Conservation (phyloP, 106 monocot species). For the Dendrobium chrysotoxum region DNA sequence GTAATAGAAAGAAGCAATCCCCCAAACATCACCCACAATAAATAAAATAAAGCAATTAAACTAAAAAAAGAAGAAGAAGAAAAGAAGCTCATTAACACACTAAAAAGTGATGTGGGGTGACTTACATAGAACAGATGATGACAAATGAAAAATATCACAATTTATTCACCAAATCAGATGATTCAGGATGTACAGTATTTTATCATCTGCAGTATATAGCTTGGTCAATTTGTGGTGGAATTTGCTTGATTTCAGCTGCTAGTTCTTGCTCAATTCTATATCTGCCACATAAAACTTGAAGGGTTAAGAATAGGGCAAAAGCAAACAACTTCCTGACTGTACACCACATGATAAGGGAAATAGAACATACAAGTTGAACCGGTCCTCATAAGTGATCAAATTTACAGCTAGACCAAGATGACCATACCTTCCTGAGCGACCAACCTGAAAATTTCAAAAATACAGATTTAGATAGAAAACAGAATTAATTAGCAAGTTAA, state of each 20-base stretch:
- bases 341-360: neutral
- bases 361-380: conserved; percentile 65
- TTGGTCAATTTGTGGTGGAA: conserved; percentile 89
- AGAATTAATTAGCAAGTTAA: no score
- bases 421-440: conserved; percentile 91
- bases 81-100: no score
- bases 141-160: neutral
- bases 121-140: neutral
- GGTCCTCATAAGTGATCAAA: conserved; percentile 92
- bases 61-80: no score
- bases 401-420: conserved; percentile 97
- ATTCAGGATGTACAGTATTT: neutral
- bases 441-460: conserved; percentile 39
- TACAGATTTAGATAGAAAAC: neutral
- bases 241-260: conserved; percentile 93
- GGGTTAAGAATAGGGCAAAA: neutral
- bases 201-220: conserved; percentile 83
- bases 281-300: conserved; percentile 22
- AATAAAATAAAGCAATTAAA: no score
- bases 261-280: conserved; percentile 97
- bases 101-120: neutral
- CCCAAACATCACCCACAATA: no score
- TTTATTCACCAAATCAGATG: neutral
- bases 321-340: neutral
- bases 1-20: no score